Conservation (phyloP, 352 stramenopile species). For the Aphanomyces euteiches region DNA sequence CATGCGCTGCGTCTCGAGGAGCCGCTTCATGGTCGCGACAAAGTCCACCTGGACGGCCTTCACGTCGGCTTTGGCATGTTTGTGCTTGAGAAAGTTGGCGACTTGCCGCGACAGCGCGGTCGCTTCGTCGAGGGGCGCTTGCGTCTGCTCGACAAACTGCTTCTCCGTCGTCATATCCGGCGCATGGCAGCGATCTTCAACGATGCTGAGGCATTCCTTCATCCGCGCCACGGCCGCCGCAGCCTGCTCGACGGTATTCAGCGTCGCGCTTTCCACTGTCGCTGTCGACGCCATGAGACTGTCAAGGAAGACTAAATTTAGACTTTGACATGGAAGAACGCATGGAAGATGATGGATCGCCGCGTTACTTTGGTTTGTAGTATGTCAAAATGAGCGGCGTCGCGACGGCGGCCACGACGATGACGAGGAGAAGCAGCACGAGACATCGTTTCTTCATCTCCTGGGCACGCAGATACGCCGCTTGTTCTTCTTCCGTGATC, state of each 20-base stretch:
- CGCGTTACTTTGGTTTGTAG: not conserved
- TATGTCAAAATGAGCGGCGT: constrained; percentile 42
- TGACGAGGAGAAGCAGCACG: constrained; percentile 40
- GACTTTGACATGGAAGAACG: too few relatives aligned
- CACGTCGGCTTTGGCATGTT: constrained; percentile 43
- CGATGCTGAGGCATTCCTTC: not conserved
- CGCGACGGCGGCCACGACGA: constrained; percentile 47
- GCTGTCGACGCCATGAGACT: not conserved
- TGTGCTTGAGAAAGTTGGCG: constrained; percentile 52
- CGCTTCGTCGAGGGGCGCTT: constrained; percentile 42
- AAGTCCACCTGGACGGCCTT: constrained; percentile 52
- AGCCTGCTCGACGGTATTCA: constrained; percentile 19
- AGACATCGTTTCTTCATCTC: constrained; percentile 60
- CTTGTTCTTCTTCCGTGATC: constrained; percentile 64
- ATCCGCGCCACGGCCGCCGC: constrained; percentile 6
- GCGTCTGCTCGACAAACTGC: constrained; percentile 1
- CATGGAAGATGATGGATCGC: not conserved
- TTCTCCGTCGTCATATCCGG: not conserved
- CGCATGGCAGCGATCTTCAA: not conserved
- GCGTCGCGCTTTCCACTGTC: not conserved
- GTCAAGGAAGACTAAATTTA: too few relatives aligned
- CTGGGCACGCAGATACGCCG: constrained; percentile 54
- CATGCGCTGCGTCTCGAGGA: constrained; percentile 60
- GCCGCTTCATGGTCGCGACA: constrained; percentile 61
- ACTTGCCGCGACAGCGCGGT: constrained; percentile 60